Conservation (phyloP, 2,329 filamentous ascomycete species). For the Hortaea werneckii region DNA sequence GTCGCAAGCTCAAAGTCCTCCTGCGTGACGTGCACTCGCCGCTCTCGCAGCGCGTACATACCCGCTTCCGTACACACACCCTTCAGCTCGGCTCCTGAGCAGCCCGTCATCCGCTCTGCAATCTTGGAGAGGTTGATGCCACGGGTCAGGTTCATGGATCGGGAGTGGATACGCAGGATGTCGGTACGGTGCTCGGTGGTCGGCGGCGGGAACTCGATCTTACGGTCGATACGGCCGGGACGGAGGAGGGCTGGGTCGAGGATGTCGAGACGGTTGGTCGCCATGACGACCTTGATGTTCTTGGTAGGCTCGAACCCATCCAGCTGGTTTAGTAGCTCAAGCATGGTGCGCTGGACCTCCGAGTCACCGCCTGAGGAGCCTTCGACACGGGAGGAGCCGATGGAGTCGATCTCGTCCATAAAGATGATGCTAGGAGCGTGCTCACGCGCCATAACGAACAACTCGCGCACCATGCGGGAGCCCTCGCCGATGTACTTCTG, state of each 20-base stretch:
- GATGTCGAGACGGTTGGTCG: constrained; percentile 95
- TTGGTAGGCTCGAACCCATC: constrained; percentile 91
- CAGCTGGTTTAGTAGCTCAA: constrained; percentile 95
- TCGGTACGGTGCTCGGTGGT: constrained; percentile 93
- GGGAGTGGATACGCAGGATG: constrained; percentile 92
- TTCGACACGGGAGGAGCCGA: constrained; percentile 93
- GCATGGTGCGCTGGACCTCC: constrained; percentile 96
- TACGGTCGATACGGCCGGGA: constrained; percentile 95
- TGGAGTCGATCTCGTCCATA: constrained; percentile 99
- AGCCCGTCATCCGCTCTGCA: constrained; percentile 99
- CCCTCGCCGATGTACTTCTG: constrained; percentile 99
- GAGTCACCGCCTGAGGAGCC: constrained; percentile 92
- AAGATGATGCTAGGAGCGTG: constrained; percentile 98
- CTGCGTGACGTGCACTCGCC: constrained; percentile 94
- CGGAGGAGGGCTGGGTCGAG: constrained; percentile 88
- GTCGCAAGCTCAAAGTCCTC: constrained; percentile 98
- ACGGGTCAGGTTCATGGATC: constrained; percentile 96
- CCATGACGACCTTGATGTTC: constrained; percentile 99
- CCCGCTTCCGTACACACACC: constrained; percentile 97
- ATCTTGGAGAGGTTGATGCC: constrained; percentile 98
- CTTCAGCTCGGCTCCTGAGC: constrained; percentile 94
- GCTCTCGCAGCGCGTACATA: constrained; percentile 93
- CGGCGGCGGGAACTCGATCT: constrained; percentile 97
- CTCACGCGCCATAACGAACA: constrained; percentile 98
- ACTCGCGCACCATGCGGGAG: constrained; percentile 93